phyloP scores from a whole-genome alignment of 768 basidiomycete species.

The Myochromella boudieri region DNA sequence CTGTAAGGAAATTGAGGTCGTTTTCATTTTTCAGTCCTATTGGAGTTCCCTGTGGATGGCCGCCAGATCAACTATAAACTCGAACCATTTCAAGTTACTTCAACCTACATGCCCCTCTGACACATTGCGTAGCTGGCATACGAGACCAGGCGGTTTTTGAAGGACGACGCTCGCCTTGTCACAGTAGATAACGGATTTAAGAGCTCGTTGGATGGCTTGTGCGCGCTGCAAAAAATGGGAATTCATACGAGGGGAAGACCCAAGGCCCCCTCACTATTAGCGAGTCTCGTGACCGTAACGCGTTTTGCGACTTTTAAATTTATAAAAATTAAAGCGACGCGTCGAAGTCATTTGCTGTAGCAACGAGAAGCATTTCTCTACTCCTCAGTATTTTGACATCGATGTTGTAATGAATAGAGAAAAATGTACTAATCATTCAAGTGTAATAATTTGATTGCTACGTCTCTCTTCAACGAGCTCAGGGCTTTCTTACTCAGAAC shows the following conservation, averaged over 20 bases:
- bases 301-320: no score
- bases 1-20: constrained; percentile 34
- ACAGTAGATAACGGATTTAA: constrained; percentile 38
- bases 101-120: no score
- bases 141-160: constrained; percentile 60
- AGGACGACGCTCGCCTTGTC: constrained; percentile 55
- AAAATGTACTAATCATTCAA: constrained; percentile 27
- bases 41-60: no score
- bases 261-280: neutral
- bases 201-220: neutral
- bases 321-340: neutral
- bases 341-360: no score
- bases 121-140: constrained; percentile 42
- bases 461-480: constrained; percentile 23
- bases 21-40: constrained; percentile 8
- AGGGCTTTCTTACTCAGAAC: constrained; percentile 22
- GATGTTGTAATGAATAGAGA: no score
- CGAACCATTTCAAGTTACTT: no score
- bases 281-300: neutral
- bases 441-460: constrained; percentile 28
- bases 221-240: constrained; percentile 1
- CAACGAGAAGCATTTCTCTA: no score
- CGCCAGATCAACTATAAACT: no score
- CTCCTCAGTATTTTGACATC: no score
- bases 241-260: no score